phyloP scores from a whole-genome alignment of 2,329 filamentous ascomycete genomes.

The Aspergillus sclerotialis region DNA sequence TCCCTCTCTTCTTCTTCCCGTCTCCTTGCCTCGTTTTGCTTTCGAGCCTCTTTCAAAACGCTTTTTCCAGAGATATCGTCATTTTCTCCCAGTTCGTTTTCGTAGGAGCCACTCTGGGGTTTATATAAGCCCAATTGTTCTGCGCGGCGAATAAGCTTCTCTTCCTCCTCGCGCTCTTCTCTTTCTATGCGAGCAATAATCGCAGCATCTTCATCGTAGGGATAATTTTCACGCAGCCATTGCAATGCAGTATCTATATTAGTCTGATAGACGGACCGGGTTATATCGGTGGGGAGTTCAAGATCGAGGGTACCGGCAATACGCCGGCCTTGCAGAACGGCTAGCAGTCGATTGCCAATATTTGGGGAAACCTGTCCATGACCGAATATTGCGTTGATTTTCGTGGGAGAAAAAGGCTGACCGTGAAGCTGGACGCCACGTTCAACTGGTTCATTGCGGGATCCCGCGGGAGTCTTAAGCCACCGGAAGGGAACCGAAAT shows the following conservation, averaged over 20 bases:
- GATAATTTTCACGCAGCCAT: constrained; percentile 37
- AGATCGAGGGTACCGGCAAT: constrained; percentile 39
- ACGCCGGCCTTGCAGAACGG: constrained; percentile 37
- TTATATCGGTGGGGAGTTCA: constrained; percentile 34
- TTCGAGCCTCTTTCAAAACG: constrained; percentile 32
- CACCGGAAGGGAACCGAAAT: constrained; percentile 3
- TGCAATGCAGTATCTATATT: constrained; percentile 30
- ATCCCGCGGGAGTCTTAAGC: constrained; percentile 14
- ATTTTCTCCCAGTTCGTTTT: constrained; percentile 33
- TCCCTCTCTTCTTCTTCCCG: constrained; percentile 40
- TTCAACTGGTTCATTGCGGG: constrained; percentile 14
- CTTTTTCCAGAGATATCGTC: constrained; percentile 37
- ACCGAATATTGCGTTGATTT: constrained; percentile 32
- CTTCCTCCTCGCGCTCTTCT: constrained; percentile 31
- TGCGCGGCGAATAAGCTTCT: constrained; percentile 28
- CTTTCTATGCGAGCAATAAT: constrained; percentile 39
- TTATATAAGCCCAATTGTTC: constrained; percentile 36
- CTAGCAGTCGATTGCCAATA: constrained; percentile 32
- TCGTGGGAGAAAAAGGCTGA: constrained; percentile 23
- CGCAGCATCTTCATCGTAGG: constrained; percentile 42
- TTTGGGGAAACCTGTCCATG: constrained; percentile 18
- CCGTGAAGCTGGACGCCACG: constrained; percentile 20
- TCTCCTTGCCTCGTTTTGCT: constrained; percentile 33
- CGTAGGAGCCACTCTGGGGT: constrained; percentile 39
- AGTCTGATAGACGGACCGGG: constrained; percentile 21